Percentiles rank a stretch among this genome's conserved stretches.
phyloP scores from a whole-genome alignment of 2,329 filamentous ascomycete genomes.

The Fusarium ambrosium region DNA sequence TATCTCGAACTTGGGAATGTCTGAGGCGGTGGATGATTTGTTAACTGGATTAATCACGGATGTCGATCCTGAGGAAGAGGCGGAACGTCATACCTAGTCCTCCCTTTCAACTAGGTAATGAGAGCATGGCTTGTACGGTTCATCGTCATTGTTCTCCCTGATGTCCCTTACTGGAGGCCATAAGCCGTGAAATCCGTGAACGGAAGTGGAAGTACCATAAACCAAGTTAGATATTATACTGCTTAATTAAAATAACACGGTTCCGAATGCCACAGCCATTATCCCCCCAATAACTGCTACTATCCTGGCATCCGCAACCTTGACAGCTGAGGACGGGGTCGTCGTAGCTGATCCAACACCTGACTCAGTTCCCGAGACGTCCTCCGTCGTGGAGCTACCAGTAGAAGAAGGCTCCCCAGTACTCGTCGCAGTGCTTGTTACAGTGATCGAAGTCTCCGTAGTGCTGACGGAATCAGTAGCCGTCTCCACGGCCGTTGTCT shows the following conservation, averaged over 20 bases:
- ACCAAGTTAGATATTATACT: neutral
- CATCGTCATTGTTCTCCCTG: neutral
- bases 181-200: neutral
- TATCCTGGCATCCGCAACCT: neutral
- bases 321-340: conserved; percentile 2
- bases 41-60: neutral
- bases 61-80: neutral
- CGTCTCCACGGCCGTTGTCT: conserved; percentile 7
- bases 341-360: conserved; percentile 11
- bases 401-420: neutral
- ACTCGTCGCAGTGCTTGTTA: neutral
- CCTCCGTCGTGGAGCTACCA: neutral
- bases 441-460: neutral
- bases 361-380: conserved; percentile 7
- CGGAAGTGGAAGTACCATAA: neutral
- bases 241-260: conserved; percentile 5
- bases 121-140: neutral
- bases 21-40: neutral
- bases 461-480: neutral
- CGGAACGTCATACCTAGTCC: neutral
- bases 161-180: neutral
- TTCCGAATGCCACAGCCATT: conserved; percentile 1
- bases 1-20: neutral
- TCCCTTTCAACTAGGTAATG: neutral
- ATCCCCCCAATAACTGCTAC: neutral